These are phyloP conservation scores for Hypoxylon perforatum DNA, from an alignment of 495 filamentous ascomycete species.

Conservation along the genomic window DNA sequence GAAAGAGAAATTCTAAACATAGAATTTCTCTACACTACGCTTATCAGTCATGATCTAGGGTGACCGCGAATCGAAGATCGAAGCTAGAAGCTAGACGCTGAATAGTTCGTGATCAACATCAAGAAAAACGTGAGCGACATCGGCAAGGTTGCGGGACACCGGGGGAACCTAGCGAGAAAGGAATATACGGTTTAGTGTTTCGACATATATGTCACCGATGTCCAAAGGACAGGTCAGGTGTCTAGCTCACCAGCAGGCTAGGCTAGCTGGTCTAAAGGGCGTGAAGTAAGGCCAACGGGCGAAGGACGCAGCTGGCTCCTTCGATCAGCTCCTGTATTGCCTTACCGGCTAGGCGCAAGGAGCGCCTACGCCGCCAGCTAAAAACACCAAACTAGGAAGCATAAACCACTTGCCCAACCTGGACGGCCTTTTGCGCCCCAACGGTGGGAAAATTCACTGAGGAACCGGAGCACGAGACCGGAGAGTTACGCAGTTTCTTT, in stretches of 20 bases:
- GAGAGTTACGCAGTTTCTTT: slow-evolving; percentile 7
- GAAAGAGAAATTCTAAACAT: slow-evolving; percentile 49
- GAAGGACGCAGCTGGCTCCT: not conserved
- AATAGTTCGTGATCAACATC: not conserved
- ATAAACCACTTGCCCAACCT: slow-evolving; percentile 23
- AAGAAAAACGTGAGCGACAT: slow-evolving; percentile 9
- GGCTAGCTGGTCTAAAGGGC: not conserved
- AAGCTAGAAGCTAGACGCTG: slow-evolving; percentile 7
- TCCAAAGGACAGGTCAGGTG: not conserved
- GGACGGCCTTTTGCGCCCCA: not conserved
- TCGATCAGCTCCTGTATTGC: not conserved
- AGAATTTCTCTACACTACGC: slow-evolving; percentile 48
- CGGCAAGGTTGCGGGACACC: slow-evolving; percentile 4
- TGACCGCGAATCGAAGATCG: not conserved
- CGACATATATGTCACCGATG: not conserved
- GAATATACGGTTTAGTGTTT: not conserved
- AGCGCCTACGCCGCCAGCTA: slow-evolving; percentile 5
- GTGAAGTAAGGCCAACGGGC: not conserved
- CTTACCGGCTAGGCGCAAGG: not conserved
- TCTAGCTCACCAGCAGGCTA: not conserved
- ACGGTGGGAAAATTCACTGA: not conserved
- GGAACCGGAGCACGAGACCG: slow-evolving; percentile 20
- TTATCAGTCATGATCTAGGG: slow-evolving; percentile 33
- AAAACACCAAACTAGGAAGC: slow-evolving; percentile 8
- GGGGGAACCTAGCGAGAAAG: slow-evolving; percentile 8